Percentiles rank a stretch among this genome's conserved stretches.
phyloP scores from a whole-genome alignment of 2,329 filamentous ascomycete genomes.

The Fusarium temperatum region DNA sequence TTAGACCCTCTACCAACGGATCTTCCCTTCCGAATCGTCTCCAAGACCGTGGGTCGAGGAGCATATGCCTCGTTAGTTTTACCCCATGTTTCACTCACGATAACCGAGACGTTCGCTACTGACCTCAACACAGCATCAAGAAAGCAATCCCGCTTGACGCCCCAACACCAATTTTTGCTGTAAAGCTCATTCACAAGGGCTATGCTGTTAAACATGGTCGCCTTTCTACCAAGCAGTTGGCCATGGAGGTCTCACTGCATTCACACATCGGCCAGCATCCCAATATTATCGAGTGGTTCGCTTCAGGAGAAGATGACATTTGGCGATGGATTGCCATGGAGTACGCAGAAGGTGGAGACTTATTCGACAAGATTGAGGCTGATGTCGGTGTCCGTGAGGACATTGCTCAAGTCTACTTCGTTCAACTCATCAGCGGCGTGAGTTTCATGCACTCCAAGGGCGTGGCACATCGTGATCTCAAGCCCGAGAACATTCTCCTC shows the following conservation, averaged over 20 bases:
- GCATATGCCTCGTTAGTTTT: constrained; percentile 90
- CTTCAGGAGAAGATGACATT: constrained; percentile 81
- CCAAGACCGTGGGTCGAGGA: constrained; percentile 94
- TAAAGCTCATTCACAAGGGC: constrained; percentile 98
- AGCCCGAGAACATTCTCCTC: constrained; percentile 94
- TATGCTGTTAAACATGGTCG: constrained; percentile 91
- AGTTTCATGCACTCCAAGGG: constrained; percentile 97
- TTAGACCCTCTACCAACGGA: constrained; percentile 84
- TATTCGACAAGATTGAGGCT: constrained; percentile 99
- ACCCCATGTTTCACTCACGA: constrained; percentile 6
- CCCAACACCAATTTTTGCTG: constrained; percentile 83
- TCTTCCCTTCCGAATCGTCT: constrained; percentile 92
- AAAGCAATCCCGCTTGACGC: constrained; percentile 83
- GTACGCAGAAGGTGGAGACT: constrained; percentile 90
- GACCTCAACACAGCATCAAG: constrained; percentile 73
- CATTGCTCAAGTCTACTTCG: constrained; percentile 96
- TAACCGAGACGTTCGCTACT: constrained; percentile 3
- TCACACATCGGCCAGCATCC: constrained; percentile 87
- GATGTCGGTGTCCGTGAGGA: constrained; percentile 95
- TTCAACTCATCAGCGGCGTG: constrained; percentile 88
- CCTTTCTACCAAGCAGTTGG: constrained; percentile 87
- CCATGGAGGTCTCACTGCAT: constrained; percentile 91
- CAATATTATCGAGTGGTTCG: constrained; percentile 94
- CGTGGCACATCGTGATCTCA: constrained; percentile 89
- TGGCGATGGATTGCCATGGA: constrained; percentile 99